Base-by-base conservation (phyloP, 148 eudicot species). In the Rhododendron mucronatum region DNA sequence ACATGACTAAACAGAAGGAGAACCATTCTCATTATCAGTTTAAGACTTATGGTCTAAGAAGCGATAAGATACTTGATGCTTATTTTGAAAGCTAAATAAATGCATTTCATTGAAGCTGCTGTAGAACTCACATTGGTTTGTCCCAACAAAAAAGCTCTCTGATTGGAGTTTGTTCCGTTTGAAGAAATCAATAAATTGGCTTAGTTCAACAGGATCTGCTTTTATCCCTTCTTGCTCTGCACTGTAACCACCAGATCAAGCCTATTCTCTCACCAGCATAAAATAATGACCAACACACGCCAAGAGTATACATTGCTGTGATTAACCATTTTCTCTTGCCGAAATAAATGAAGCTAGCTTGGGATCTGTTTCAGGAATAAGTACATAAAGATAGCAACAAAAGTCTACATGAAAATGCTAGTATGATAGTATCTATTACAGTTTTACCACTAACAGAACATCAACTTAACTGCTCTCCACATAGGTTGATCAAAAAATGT, bases 161-260 rank as follows among this genome's bases (percentile, higher is more conserved):
- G 63, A 88, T 80, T 91, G 95, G 85, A 93, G 90, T 12, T 94
- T 95, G 86, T 95, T 91, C 83, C 94, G 93, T 69, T 93, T 97
- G 78, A 95, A 84, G 37, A 94, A 97, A 53, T 88, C 89, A 83
- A 94, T 86, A 87, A 95, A 93, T 88, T 93, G 92, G 77, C 94
- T 87, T 59, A 95, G 44, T 90, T 97, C 98, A 83, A 91, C 89
- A 44, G 96, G 95, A 89, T 93, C 89, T 61, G 91, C 94, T 84
- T 89, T 90, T 47, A 91, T 89, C 78, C 99, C 99, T 89, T 93
- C 98, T 93, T 95, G 93, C 86, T 94, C 95, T 74, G 93, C 98
- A 80, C 98, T 97, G 91, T 85, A 91, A 89, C 88, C 84, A 75
- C 80, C 86, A 86, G 76, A 73, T 53, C 59, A 79, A 82, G 55